Conservation (phyloP, 2,329 filamentous ascomycete species). For the Epichloe sylvatica region DNA sequence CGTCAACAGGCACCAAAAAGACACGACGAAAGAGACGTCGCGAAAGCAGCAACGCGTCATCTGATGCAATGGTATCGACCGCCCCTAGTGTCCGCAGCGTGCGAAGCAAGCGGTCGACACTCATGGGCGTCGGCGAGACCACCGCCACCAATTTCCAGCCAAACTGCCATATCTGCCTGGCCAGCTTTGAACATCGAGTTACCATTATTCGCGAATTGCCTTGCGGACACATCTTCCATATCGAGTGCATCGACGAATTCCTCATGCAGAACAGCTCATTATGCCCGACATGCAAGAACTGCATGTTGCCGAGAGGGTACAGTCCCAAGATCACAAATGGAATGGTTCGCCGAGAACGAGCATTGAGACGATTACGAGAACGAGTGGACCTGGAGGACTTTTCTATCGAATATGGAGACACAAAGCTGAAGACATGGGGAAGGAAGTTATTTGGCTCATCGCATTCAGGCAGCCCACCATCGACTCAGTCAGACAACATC, state of each 20-base stretch:
- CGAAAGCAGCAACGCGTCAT: conserved; percentile 16
- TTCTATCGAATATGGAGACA: conserved; percentile 19
- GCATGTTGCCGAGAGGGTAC: conserved; percentile 55
- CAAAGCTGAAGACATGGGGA: conserved; percentile 23
- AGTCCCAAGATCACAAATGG: conserved; percentile 63
- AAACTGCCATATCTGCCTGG: conserved; percentile 79
- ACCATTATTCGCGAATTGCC: conserved; percentile 73
- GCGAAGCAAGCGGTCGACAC: conserved; percentile 25
- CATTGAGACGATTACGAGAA: conserved; percentile 47
- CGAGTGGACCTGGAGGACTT: conserved; percentile 31
- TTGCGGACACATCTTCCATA: conserved; percentile 88
- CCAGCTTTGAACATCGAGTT: conserved; percentile 55
- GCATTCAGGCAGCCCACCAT: conserved; percentile 7
- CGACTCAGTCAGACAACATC: conserved; percentile 9
- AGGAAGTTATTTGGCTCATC: conserved; percentile 21
- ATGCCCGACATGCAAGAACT: conserved; percentile 82
- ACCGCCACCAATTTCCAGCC: conserved; percentile 54
- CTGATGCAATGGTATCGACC: conserved; percentile 11
- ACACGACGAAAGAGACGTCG: conserved; percentile 18
- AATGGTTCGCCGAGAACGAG: conserved; percentile 72
- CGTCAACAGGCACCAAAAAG: conserved; percentile 14
- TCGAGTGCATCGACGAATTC: conserved; percentile 80
- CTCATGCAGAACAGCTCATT: conserved; percentile 65
- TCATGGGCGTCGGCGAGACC: conserved; percentile 21
- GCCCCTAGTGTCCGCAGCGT: conserved; percentile 14